A percentile compares a stretch with the other conserved stretches of the same genome.
These are phyloP conservation scores for Neurospora sp. DNA, from an alignment of 495 filamentous ascomycete species.

Conservation along the genomic window DNA sequence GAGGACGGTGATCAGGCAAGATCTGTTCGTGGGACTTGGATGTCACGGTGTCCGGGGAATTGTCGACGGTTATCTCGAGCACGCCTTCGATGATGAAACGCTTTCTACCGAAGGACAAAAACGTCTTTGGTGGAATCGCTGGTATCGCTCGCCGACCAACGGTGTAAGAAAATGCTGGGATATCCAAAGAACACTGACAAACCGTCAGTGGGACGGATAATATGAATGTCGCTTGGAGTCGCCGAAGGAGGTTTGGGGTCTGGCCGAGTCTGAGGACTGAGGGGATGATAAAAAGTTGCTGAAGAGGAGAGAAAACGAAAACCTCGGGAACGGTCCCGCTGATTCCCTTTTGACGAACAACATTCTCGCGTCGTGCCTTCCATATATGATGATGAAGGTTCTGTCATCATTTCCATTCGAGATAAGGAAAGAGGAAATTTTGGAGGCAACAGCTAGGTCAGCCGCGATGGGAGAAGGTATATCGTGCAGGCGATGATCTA, in stretches of 20 bases:
- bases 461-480: not conserved
- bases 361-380: not conserved
- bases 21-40: not conserved
- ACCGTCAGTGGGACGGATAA: not conserved
- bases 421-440: not conserved
- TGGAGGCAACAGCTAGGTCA: not conserved
- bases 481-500: not conserved
- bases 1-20: not conserved
- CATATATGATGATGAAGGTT: not conserved
- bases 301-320: not conserved
- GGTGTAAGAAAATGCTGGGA: not conserved
- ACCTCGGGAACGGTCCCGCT: not conserved
- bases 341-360: not conserved
- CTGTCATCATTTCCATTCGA: not conserved
- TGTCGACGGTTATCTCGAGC: not conserved
- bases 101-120: not conserved
- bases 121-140: not conserved
- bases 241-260: not conserved
- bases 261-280: not conserved
- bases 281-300: not conserved
- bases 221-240: not conserved
- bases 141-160: not conserved
- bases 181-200: not conserved
- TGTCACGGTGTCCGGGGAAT: not conserved
- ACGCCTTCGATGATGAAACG: not conserved